phyloP scores from a whole-genome alignment of 1,284 basidiomycete genomes.

The Cryptococcus hybrid region DNA sequence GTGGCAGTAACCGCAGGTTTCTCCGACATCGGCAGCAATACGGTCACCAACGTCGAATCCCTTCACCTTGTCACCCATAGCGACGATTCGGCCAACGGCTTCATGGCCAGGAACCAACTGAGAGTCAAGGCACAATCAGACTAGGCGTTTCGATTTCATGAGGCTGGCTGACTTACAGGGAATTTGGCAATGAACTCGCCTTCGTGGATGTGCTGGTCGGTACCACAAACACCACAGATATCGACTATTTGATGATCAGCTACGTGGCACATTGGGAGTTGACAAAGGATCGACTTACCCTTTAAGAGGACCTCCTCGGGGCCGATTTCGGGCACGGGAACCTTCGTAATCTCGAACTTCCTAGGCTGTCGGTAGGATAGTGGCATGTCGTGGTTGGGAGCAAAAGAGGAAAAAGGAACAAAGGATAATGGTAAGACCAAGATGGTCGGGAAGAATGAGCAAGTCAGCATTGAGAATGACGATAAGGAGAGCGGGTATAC shows the following conservation, averaged over 20 bases:
- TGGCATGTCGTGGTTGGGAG: background rate
- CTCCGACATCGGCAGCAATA: conserved; percentile 67
- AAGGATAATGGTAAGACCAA: background rate
- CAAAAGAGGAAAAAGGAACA: background rate
- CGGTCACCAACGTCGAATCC: conserved; percentile 70
- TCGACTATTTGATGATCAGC: conserved; percentile 30
- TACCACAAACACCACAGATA: conserved; percentile 66
- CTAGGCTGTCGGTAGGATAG: conserved; percentile 53
- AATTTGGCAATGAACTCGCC: conserved; percentile 76
- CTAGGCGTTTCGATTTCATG: conserved; percentile 12
- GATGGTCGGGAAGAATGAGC: background rate
- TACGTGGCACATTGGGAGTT: background rate
- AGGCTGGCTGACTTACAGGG: conserved; percentile 49
- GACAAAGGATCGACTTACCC: conserved; percentile 50
- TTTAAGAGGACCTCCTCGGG: conserved; percentile 70
- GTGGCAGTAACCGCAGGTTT: conserved; percentile 69
- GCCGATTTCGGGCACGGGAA: conserved; percentile 61
- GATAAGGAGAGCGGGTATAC: conserved; percentile 7
- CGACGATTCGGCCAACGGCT: conserved; percentile 66
- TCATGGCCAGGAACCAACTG: conserved; percentile 81
- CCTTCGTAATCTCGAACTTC: conserved; percentile 62
- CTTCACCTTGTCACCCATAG: conserved; percentile 67
- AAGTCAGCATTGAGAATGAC: background rate
- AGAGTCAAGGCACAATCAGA: conserved; percentile 4
- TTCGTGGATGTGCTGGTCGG: conserved; percentile 69